Evolutionary conservation across 495 filamentous ascomycete genomes (phyloP).

Genomic region (Achaetomiella virescens): DNA sequence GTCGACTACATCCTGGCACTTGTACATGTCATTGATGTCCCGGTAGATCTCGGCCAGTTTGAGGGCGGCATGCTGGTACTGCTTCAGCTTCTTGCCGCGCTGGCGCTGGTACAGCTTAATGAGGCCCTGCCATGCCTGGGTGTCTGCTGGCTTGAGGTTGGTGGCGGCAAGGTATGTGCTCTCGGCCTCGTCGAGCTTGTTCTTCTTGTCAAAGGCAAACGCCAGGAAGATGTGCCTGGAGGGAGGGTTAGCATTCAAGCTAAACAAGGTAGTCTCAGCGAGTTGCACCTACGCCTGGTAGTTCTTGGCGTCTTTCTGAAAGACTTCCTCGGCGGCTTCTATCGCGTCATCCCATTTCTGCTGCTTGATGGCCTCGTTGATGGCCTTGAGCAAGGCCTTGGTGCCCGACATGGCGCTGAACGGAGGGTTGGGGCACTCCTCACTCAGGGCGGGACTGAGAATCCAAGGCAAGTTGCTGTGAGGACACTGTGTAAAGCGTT

Average conservation of each 20-base stretch:
- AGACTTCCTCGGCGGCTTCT: constrained; percentile 56
- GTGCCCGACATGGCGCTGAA: constrained; percentile 43
- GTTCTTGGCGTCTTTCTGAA: constrained; percentile 67
- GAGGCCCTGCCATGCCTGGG: constrained; percentile 85
- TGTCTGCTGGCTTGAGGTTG: constrained; percentile 42
- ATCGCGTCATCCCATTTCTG: constrained; percentile 72
- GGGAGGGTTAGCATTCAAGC: neutral
- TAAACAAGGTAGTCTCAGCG: no score
- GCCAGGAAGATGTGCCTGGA: constrained; percentile 75
- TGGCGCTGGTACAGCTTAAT: constrained; percentile 78
- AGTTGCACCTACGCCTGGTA: constrained; percentile 64
- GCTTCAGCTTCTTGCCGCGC: constrained; percentile 57
- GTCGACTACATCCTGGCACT: constrained; percentile 74
- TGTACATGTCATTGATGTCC: constrained; percentile 55
- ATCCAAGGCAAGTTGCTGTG: no score
- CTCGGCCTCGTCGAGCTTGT: constrained; percentile 63
- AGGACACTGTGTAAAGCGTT: no score
- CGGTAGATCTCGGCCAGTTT: constrained; percentile 69
- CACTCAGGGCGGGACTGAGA: no score
- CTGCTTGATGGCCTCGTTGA: constrained; percentile 69
- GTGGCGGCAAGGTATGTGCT: constrained; percentile 69
- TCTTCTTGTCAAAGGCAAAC: constrained; percentile 69
- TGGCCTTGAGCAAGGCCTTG: constrained; percentile 79
- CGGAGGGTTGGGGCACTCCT: neutral
- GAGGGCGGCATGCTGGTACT: constrained; percentile 66